Base-by-base conservation (phyloP, 2,329 filamentous ascomycete genomes). In the Pestalotiopsis sp. region DNA sequence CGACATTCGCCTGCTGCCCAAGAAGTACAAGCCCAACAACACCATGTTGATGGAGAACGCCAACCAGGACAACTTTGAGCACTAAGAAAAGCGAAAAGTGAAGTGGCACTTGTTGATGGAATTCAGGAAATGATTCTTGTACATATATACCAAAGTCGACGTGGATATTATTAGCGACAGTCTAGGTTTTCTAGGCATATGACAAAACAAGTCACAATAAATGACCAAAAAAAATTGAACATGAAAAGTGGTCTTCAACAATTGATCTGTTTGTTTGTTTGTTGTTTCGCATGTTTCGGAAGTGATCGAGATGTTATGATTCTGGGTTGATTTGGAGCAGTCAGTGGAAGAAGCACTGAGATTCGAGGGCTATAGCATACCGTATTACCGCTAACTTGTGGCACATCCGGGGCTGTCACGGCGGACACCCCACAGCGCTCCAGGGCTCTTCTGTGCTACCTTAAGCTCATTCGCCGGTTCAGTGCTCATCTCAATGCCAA, bases 1-100 rank as follows among this genome's bases (percentile, higher is more conserved):
- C 66, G 74, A 80, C 65, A 73, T 82, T 49, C 69, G 61, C 72
- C 52, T 67, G 1, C 41, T 66, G 23, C 31, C 64, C 20, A 66
- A 66, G 64, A 66, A 66, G 64, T 66, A 58, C 45, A 66, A 66
- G 64, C 64, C 64, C 13, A 45, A 66, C 23, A 14, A 23, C 13
- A 57, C 64, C 49, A 66, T 66, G 64, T 66, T 66, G 64, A 66
- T 66, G 64, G 7, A 56, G 41, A 66, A 66, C 39, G 64, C 64
- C 23, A 66, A 66, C 64, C 62, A 65, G 62, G n/a, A 52, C 62
- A 65, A 65, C 25, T 65, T 65, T 20, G 27, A 59, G 57, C 7
- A 27, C 7, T 36, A 59, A 36, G 23, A 17, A 59, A 9, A 31
- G 31, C 31, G 31, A 31, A 31, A 31, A 31, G 31, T 31, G 31